These are phyloP conservation scores for Pseudomicrostroma phylloplanum DNA, from an alignment of 1,284 basidiomycete species.

Conservation along the genomic window DNA sequence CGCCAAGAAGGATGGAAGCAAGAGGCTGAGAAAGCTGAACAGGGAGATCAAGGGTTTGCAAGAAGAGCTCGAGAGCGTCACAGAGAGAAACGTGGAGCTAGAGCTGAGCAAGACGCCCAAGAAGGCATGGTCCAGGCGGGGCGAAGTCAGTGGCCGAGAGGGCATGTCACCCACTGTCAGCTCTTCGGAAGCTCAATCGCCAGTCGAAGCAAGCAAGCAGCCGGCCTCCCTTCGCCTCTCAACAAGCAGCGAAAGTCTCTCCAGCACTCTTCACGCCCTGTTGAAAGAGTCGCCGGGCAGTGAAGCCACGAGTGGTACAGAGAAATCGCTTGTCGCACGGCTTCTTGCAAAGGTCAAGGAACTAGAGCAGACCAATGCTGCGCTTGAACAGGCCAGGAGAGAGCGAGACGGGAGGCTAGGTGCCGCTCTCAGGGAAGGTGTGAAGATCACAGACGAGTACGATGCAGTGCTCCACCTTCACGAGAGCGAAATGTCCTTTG, in stretches of 20 bases:
- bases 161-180: no score
- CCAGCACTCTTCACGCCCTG: background rate
- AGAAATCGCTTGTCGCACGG: conserved; percentile 31
- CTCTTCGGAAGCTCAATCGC: no score
- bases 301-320: conserved; percentile 6
- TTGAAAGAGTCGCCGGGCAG: background rate
- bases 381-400: conserved; percentile 26
- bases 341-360: conserved; percentile 40
- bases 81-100: conserved; percentile 32
- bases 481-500: conserved; percentile 7
- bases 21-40: conserved; percentile 28
- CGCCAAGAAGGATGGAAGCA: conserved; percentile 28
- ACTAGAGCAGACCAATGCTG: conserved; percentile 37
- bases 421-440: conserved; percentile 35
- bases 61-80: conserved; percentile 35
- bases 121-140: background rate
- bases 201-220: background rate
- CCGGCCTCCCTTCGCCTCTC: background rate
- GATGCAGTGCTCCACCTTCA: conserved; percentile 22
- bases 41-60: conserved; percentile 38
- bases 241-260: background rate
- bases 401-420: conserved; percentile 37
- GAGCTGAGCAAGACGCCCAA: conserved; percentile 17
- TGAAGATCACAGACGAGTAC: conserved; percentile 36
- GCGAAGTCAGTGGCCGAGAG: no score